Evolutionary conservation across 2,329 filamentous ascomycete genomes (phyloP).

Genomic region (Amylocarpus encephaloides): DNA sequence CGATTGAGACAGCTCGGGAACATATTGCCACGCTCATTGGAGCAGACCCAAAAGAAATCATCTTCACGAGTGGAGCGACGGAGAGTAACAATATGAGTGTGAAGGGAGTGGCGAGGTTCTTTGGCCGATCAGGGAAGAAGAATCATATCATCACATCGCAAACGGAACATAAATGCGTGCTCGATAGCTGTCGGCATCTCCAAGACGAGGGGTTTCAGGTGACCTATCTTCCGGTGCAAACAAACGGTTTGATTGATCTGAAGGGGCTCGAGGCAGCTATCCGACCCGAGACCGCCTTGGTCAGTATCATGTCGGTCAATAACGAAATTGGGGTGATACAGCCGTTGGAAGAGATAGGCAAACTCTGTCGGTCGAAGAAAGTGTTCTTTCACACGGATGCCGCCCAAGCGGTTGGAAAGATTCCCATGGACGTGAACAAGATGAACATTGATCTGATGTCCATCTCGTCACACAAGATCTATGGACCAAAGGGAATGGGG

Average conservation of each 20-base stretch:
- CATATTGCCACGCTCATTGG: constrained; percentile 84
- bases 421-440: constrained; percentile 90
- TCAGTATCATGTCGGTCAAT: constrained; percentile 98
- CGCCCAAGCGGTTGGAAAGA: constrained; percentile 97
- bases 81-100: constrained; percentile 99
- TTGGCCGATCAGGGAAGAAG: constrained; percentile 89
- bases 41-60: constrained; percentile 94
- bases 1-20: constrained; percentile 77
- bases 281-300: constrained; percentile 80
- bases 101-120: constrained; percentile 95
- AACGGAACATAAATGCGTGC: constrained; percentile 97
- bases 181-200: constrained; percentile 93
- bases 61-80: constrained; percentile 96
- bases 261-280: constrained; percentile 82
- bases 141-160: constrained; percentile 96
- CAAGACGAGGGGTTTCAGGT: constrained; percentile 95
- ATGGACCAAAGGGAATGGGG: constrained; percentile 94
- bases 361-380: constrained; percentile 84
- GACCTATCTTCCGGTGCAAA: constrained; percentile 90
- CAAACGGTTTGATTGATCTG: constrained; percentile 79
- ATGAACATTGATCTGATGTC: constrained; percentile 99
- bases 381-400: constrained; percentile 97
- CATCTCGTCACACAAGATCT: constrained; percentile 97
- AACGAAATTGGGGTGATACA: constrained; percentile 99
- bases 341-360: constrained; percentile 87